Conservation (phyloP, 2,329 filamentous ascomycete species). For the Colletotrichum gloeosporioides region DNA sequence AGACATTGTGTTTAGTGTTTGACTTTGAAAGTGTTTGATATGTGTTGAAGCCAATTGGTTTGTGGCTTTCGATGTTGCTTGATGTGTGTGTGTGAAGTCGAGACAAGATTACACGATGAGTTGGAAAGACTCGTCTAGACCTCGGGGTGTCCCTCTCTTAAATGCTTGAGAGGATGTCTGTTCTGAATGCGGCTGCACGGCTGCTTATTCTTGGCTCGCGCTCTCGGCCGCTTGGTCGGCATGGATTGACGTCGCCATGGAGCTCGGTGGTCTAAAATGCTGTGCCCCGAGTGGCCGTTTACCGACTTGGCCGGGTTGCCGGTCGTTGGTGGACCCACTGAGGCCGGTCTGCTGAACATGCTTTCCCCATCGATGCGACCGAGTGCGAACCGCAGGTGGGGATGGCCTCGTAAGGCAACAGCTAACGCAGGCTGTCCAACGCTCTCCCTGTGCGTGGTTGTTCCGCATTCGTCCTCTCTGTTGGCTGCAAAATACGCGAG, state of each 20-base stretch:
- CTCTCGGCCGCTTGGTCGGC: conserved; percentile 15
- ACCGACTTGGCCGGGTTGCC: conserved; percentile 17
- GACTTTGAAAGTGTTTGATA: background rate
- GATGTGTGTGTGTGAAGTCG: background rate
- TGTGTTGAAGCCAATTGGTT: background rate
- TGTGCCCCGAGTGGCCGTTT: conserved; percentile 21
- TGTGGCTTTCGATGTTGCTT: background rate
- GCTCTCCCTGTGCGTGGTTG: background rate
- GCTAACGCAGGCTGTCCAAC: background rate
- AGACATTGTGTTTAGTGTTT: background rate
- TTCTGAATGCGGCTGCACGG: conserved; percentile 12
- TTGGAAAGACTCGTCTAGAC: background rate
- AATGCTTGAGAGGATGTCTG: conserved; percentile 1
- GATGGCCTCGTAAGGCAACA: conserved; percentile 22
- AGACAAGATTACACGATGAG: background rate
- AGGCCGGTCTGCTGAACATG: conserved; percentile 10
- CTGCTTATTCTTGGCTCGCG: conserved; percentile 5
- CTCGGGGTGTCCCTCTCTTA: background rate
- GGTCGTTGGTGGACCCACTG: conserved; percentile 9
- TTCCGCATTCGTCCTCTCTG: background rate
- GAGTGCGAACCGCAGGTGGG: background rate
- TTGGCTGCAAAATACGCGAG: conserved; percentile 5
- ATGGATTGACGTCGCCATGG: conserved; percentile 16
- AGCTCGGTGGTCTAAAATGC: conserved; percentile 14
- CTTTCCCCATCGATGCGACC: conserved; percentile 1